Percentiles rank a stretch among this genome's conserved stretches.
phyloP scores from a whole-genome alignment of 768 basidiomycete species.

The Sistotremastrum suecicum region DNA sequence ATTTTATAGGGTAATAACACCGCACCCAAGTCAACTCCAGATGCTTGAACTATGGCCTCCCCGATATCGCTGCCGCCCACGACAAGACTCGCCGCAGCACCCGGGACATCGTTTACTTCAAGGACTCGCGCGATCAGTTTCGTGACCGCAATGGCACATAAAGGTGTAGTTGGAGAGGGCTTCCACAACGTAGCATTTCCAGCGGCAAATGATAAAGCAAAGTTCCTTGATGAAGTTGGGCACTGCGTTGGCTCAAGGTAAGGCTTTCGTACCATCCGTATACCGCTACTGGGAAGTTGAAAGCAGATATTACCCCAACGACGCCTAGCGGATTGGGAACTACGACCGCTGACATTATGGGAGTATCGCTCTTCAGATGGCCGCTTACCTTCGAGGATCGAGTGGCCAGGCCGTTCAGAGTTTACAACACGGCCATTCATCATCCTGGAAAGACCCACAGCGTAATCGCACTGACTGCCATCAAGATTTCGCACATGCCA shows the following conservation, averaged over 20 bases:
- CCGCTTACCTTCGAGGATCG: constrained; percentile 67
- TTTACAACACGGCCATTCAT: constrained; percentile 85
- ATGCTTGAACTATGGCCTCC: constrained; percentile 59
- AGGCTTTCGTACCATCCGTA: constrained; percentile 58
- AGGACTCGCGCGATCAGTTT: constrained; percentile 71
- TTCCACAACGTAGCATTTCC: constrained; percentile 96
- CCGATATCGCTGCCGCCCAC: constrained; percentile 76
- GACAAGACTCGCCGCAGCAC: constrained; percentile 70
- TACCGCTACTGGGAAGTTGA: constrained; percentile 93
- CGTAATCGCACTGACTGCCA: constrained; percentile 70
- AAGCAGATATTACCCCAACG: constrained; percentile 70
- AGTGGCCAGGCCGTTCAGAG: constrained; percentile 82
- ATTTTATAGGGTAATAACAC: not conserved
- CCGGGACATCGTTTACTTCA: constrained; percentile 70
- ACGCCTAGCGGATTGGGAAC: constrained; percentile 84
- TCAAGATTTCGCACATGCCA: not conserved
- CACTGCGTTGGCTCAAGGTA: not conserved
- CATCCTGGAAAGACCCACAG: constrained; percentile 83
- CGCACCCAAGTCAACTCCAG: constrained; percentile 65
- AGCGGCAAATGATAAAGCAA: constrained; percentile 74
- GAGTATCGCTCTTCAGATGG: not conserved
- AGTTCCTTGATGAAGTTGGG: constrained; percentile 45
- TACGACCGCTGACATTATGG: constrained; percentile 18
- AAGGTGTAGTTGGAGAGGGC: constrained; percentile 76
- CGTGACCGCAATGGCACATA: constrained; percentile 85